These are phyloP conservation scores for Pleurotus ostreatus DNA, from an alignment of 768 basidiomycete species.

Conservation along the genomic window DNA sequence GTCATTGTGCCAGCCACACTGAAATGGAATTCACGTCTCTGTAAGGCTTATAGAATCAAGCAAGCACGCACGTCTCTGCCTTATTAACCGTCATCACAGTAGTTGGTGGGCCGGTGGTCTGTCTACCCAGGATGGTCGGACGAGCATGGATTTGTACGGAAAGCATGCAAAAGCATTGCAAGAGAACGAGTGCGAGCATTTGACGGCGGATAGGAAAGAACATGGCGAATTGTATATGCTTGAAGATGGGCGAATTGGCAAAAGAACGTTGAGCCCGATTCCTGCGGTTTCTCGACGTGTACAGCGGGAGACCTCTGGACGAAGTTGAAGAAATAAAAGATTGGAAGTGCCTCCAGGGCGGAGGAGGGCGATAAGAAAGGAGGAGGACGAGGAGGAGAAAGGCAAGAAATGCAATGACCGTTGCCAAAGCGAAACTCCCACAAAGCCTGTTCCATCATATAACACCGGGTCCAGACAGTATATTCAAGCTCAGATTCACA, in stretches of 20 bases:
- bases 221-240: constrained; percentile 29
- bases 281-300: constrained; percentile 45
- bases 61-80: constrained; percentile 42
- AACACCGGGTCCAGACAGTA: too few relatives aligned
- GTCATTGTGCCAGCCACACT: constrained; percentile 49
- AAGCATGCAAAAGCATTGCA: constrained; percentile 33
- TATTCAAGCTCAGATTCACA: neutral
- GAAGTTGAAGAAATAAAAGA: constrained; percentile 29
- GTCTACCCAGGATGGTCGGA: constrained; percentile 32
- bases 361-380: constrained; percentile 20
- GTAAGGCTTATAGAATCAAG: neutral
- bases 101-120: constrained; percentile 23
- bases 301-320: constrained; percentile 24
- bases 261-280: constrained; percentile 38
- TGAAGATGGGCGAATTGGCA: constrained; percentile 20
- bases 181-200: constrained; percentile 32
- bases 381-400: constrained; percentile 21
- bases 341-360: constrained; percentile 44
- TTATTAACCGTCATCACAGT: constrained; percentile 40
- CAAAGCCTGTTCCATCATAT: neutral
- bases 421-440: constrained; percentile 8
- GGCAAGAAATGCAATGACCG: constrained; percentile 5
- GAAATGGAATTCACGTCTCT: constrained; percentile 10
- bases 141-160: constrained; percentile 28
- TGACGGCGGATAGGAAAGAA: constrained; percentile 24